Evolutionary conservation across 192 early-diverging fungal genomes (phyloP), one percentile per base, ranked within the genome.

Genomic region (Backusella circina): DNA sequence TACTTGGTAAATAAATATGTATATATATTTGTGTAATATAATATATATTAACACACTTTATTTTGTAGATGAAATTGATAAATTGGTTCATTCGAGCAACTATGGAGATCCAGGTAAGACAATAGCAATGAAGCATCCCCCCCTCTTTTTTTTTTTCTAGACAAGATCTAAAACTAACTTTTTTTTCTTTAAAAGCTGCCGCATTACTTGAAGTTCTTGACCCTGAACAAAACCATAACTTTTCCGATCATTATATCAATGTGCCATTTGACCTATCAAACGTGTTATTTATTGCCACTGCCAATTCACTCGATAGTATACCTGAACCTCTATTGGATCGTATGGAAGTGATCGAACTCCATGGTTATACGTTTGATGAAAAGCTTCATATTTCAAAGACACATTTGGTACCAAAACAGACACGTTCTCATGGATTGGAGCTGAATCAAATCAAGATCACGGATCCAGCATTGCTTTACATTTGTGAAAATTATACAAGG

Each of bases 121-220:
- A 37, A 37, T 37, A 37, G 10, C 36, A 37, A 37, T 6, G 8
- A 37, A 37, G n/a, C n/a, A n/a, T n/a, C n/a, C n/a, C n/a, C n/a
- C n/a, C n/a, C n/a, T n/a, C n/a, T n/a, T n/a, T n/a, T n/a, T n/a
- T n/a, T n/a, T n/a, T n/a, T n/a, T n/a, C 10, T 37, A 37, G 36
- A 37, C 36, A 37, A n/a, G n/a, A n/a, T n/a, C n/a, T n/a, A n/a
- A n/a, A n/a, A n/a, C 39, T 50, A 39, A 30, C 18, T 16, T 35
- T 36, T 36, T n/a, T 36, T 31, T 21, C n/a, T n/a, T 13, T 7
- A 61, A 28, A 4, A 69, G 80, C 91, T 0, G 90, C 93, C 32
- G 94, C 94, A n/a, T 79, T 96, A 18, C 82, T 96, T 16, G 94
- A 96, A 79, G 89, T 95, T 1, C 83, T 96, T 50, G 95, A 96